Evolutionary conservation across 768 basidiomycete genomes (phyloP).

Genomic region (Lanmaoa pseudosensibilis): DNA sequence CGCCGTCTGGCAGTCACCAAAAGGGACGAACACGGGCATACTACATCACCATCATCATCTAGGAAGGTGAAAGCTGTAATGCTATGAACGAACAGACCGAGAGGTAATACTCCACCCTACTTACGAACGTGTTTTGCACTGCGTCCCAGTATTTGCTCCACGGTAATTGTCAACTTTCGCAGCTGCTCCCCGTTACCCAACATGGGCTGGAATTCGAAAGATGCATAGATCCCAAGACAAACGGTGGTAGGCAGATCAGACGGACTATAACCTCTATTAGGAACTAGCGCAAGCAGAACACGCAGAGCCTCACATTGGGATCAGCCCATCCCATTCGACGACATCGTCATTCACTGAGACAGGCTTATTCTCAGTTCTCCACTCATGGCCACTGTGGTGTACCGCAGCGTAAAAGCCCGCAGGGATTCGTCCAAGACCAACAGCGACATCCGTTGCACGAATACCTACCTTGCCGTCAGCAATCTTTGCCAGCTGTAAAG

Average conservation of each 20-base stretch:
- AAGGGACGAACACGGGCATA: not conserved
- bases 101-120: not conserved
- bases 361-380: too few relatives aligned
- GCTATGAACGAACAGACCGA: not conserved
- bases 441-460: not conserved
- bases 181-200: slow-evolving; percentile 5
- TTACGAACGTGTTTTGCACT: not conserved
- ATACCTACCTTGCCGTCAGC: not conserved
- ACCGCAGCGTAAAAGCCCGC: slow-evolving; percentile 1
- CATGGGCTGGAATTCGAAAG: slow-evolving; percentile 2
- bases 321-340: slow-evolving; percentile 4
- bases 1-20: not conserved
- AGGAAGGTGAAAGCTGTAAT: not conserved
- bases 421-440: slow-evolving; percentile 1
- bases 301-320: not conserved
- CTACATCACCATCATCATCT: not conserved
- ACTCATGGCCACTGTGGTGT: not conserved
- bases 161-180: not conserved
- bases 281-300: too few relatives aligned
- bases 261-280: not conserved
- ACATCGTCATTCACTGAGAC: not conserved
- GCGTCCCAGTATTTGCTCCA: not conserved
- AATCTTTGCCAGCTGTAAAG: not conserved
- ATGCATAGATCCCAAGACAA: not conserved
- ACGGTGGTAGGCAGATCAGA: slow-evolving; percentile 2